Conservation (phyloP, 148 eudicot genomes). For the Amaranthus hypochondriacus region DNA sequence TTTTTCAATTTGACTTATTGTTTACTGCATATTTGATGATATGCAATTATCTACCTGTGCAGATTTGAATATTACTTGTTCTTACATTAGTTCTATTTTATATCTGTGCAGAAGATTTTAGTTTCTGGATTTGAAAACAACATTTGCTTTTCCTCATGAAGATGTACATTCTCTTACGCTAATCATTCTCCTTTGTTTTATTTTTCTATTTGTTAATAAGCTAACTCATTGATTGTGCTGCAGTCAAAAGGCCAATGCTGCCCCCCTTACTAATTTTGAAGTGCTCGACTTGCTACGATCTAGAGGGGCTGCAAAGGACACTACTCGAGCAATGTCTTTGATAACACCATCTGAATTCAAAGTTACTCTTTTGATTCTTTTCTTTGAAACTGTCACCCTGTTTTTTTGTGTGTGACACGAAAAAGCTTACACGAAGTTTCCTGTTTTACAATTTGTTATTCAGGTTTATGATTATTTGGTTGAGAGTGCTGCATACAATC, state of each 20-base stretch:
- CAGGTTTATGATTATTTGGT: slow-evolving; percentile 85
- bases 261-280: slow-evolving; percentile 42
- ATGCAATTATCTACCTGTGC: too few species aligned
- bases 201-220: neutral
- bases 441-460: slow-evolving; percentile 9
- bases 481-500: slow-evolving; percentile 52
- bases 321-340: slow-evolving; percentile 36
- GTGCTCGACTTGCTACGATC: slow-evolving; percentile 35
- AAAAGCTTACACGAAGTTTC: neutral
- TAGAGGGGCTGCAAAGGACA: slow-evolving; percentile 38
- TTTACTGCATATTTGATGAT: too few species aligned
- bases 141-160: neutral
- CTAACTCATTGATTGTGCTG: slow-evolving; percentile 16
- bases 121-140: too few species aligned
- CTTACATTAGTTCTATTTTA: neutral
- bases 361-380: neutral
- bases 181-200: neutral
- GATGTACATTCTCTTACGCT: neutral
- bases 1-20: too few species aligned
- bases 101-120: too few species aligned
- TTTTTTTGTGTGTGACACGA: neutral
- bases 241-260: slow-evolving; percentile 39
- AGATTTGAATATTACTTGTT: neutral
- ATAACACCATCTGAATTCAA: slow-evolving; percentile 41
- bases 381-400: neutral